phyloP scores from a whole-genome alignment of 164 flowering plant species.

The Warburgia ugandensis region DNA sequence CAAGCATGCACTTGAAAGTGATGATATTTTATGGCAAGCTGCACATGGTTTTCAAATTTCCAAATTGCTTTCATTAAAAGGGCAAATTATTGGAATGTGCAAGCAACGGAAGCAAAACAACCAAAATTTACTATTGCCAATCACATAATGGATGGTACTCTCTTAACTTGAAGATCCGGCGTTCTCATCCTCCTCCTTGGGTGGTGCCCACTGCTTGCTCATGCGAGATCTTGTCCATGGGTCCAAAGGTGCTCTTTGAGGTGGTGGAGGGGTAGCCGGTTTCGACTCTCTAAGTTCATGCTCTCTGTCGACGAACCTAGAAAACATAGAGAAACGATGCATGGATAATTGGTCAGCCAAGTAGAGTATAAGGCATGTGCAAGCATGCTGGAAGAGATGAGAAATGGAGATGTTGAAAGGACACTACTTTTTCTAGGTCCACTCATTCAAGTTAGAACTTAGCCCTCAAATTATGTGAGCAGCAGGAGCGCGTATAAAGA shows the following conservation, averaged over 20 bases:
- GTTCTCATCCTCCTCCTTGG: slow-evolving; percentile 47
- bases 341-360: not conserved
- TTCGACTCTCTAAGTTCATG: slow-evolving; percentile 91
- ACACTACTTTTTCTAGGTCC: not conserved
- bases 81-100: no score
- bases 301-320: slow-evolving; percentile 91
- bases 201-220: slow-evolving; percentile 62
- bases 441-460: not conserved
- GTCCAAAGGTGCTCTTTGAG: slow-evolving; percentile 61
- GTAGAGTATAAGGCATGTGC: not conserved
- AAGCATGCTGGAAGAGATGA: not conserved
- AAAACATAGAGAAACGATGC: not conserved
- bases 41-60: no score
- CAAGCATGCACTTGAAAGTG: no score
- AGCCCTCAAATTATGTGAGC: not conserved
- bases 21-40: no score
- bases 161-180: not conserved
- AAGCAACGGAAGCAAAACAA: no score
- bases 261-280: slow-evolving; percentile 79
- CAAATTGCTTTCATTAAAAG: no score
- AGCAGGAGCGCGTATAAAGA: not conserved
- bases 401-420: not conserved
- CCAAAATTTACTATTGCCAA: not conserved
- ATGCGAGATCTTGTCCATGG: slow-evolving; percentile 85
- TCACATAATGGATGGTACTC: not conserved